A percentile compares a stretch with the other conserved stretches of the same genome.
phyloP scores from a whole-genome alignment of 2,329 filamentous ascomycete species.

The Aspergillus phoenicis region DNA sequence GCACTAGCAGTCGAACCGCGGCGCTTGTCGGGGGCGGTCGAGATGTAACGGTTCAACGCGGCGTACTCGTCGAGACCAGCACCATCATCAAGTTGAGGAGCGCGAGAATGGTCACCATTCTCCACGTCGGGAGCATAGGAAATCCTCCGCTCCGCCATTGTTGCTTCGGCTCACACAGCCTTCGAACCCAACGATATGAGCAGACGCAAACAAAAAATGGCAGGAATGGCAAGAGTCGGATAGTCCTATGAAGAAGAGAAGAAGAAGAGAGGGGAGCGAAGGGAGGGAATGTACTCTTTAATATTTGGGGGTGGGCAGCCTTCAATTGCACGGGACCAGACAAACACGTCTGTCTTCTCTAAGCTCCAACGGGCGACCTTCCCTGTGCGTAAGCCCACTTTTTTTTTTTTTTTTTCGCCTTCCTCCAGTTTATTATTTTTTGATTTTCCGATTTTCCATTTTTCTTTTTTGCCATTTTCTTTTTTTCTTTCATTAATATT shows the following conservation, averaged over 20 bases:
- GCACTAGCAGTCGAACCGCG: constrained; percentile 52
- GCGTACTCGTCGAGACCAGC: constrained; percentile 61
- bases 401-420: constrained; percentile 24
- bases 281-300: constrained; percentile 38
- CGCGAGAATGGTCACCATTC: constrained; percentile 43
- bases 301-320: constrained; percentile 34
- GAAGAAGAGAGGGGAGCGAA: constrained; percentile 24
- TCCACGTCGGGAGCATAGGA: constrained; percentile 49
- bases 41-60: constrained; percentile 68
- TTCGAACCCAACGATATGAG: constrained; percentile 42
- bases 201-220: constrained; percentile 35
- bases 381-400: constrained; percentile 31
- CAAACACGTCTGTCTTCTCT: constrained; percentile 28
- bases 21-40: constrained; percentile 63
- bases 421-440: constrained; percentile 13
- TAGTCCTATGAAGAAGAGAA: constrained; percentile 37
- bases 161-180: constrained; percentile 46
- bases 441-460: constrained; percentile 9
- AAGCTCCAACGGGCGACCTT: constrained; percentile 35
- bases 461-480: constrained; percentile 15
- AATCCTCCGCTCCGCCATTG: constrained; percentile 49
- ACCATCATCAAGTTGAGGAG: constrained; percentile 32
- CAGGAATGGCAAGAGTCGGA: constrained; percentile 43
- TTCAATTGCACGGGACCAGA: constrained; percentile 33
- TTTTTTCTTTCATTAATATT: constrained; percentile 11